Conservation (phyloP, 139 green algal species). For the Tetradesmus lagerheimii region DNA sequence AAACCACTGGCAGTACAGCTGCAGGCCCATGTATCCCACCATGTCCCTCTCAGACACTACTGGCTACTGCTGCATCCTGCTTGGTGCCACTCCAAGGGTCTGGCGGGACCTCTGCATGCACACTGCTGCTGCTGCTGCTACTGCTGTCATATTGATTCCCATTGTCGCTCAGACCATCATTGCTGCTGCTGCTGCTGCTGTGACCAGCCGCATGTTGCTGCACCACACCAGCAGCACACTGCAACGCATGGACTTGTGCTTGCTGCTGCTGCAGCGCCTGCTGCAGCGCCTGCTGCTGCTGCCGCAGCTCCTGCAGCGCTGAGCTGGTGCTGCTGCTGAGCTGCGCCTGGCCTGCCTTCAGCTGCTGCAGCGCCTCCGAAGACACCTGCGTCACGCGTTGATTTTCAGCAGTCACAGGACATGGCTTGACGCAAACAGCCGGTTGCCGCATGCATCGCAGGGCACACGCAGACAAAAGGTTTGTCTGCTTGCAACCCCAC, state of each 20-base stretch:
- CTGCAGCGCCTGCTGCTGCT: conserved; percentile 26
- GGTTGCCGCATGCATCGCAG: no score
- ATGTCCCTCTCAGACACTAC: neutral
- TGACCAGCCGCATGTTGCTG: neutral
- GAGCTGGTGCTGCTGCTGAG: conserved; percentile 20
- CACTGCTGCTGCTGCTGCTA: conserved; percentile 10
- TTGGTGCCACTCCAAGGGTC: neutral
- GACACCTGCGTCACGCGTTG: conserved; percentile 24
- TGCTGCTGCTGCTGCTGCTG: neutral
- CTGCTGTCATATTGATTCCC: neutral
- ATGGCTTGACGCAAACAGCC: no score
- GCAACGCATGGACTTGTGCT: neutral
- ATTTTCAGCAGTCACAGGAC: no score
- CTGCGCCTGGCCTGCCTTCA: conserved; percentile 6
- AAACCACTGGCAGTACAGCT: no score
- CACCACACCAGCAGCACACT: neutral
- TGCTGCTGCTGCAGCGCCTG: conserved; percentile 21
- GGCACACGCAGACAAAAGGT: no score
- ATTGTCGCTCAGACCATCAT: neutral
- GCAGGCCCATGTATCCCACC: no score
- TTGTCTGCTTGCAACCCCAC: no score
- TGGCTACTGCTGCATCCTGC: neutral
- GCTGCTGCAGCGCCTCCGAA: conserved; percentile 30
- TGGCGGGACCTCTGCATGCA: neutral
- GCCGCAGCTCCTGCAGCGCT: neutral